Evolutionary conservation across 495 filamentous ascomycete species (phyloP).

Genomic region (Penicillium simplicissimum): DNA sequence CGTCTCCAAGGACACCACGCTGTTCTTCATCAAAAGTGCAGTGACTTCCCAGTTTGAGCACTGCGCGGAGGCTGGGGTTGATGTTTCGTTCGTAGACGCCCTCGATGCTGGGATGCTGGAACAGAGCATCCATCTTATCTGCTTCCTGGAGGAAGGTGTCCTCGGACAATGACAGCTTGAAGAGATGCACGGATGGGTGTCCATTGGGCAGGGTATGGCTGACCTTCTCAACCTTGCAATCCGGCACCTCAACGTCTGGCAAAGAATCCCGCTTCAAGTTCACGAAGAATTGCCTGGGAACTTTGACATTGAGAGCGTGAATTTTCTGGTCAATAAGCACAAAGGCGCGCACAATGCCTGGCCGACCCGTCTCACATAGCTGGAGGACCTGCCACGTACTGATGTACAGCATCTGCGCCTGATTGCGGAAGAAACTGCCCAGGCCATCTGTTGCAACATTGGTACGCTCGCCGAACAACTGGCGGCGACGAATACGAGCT

Average conservation of each 20-base stretch:
- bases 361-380: conserved; percentile 72
- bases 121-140: conserved; percentile 75
- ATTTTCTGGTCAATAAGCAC: conserved; percentile 92
- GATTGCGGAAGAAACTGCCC: conserved; percentile 84
- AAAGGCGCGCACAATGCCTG: conserved; percentile 84
- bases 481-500: conserved; percentile 80
- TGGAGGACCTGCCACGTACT: conserved; percentile 95
- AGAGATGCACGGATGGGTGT: conserved; percentile 88
- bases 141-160: conserved; percentile 81
- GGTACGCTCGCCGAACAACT: conserved; percentile 87
- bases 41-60: conserved; percentile 85
- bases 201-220: conserved; percentile 92
- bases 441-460: conserved; percentile 69
- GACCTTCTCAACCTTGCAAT: conserved; percentile 87
- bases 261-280: conserved; percentile 85
- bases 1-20: conserved; percentile 86
- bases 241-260: conserved; percentile 85
- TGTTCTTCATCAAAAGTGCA: conserved; percentile 95
- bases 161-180: conserved; percentile 88
- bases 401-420: conserved; percentile 83
- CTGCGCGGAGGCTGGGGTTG: conserved; percentile 76
- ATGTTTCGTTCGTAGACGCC: conserved; percentile 95
- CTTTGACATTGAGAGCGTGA: conserved; percentile 82
- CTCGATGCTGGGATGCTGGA: conserved; percentile 92
- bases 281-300: conserved; percentile 85